Evolutionary conservation across 2,329 filamentous ascomycete genomes (phyloP).

Genomic region (Colletotrichum sidae): DNA sequence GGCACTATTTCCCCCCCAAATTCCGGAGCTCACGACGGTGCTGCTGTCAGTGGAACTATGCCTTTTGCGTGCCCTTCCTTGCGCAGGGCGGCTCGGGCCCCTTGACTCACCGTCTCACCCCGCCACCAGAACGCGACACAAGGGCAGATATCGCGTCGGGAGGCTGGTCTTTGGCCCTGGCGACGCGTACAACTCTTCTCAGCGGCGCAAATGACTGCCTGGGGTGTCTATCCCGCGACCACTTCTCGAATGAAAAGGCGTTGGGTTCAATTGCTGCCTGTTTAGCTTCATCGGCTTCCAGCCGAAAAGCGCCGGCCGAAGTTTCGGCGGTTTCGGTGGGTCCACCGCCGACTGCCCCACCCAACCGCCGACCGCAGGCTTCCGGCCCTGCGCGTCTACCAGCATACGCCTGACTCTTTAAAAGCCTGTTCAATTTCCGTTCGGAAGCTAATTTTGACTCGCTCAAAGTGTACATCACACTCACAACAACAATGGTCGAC

Average conservation of each 20-base stretch:
- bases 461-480: not conserved
- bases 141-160: conserved; percentile 18
- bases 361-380: conserved; percentile 18
- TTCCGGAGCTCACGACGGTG: not conserved
- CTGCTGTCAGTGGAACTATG: not conserved
- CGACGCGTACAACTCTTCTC: not conserved
- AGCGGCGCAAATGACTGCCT: not conserved
- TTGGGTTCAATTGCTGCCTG: too few relatives aligned
- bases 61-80: conserved; percentile 20
- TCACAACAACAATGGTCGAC: conserved; percentile 40
- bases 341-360: conserved; percentile 22
- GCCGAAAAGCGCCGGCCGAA: not conserved
- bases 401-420: not conserved
- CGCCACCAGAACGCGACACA: conserved; percentile 28
- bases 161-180: conserved; percentile 6
- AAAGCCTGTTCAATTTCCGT: not conserved
- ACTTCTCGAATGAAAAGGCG: too few relatives aligned
- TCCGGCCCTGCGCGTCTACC: not conserved
- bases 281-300: too few relatives aligned
- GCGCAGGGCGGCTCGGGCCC: conserved; percentile 29
- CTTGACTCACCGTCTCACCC: conserved; percentile 38
- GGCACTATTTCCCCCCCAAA: conserved; percentile 20
- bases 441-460: not conserved
- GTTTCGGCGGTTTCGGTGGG: conserved; percentile 30
- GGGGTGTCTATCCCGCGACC: too few relatives aligned